Conservation (phyloP, 2,329 filamentous ascomycete species). For the Aspergillus hortae region DNA sequence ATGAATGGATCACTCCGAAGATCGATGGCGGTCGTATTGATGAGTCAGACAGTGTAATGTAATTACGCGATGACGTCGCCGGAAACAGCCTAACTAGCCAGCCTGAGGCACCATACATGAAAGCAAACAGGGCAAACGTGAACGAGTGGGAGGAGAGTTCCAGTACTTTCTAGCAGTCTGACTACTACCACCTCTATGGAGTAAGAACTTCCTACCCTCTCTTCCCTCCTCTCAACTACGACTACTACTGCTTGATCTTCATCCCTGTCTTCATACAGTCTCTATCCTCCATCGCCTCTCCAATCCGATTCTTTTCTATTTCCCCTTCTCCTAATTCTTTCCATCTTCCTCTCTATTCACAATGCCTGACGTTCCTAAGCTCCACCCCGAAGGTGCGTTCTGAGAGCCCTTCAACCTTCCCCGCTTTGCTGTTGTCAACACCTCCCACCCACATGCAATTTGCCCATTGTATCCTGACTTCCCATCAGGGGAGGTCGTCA, state of each 20-base stretch:
- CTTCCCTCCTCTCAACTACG: slow-evolving; percentile 2
- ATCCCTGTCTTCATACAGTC: slow-evolving; percentile 5
- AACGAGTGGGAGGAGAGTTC: slow-evolving; percentile 24
- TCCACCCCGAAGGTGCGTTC: slow-evolving; percentile 47
- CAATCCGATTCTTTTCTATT: background rate
- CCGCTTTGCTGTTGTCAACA: slow-evolving; percentile 22
- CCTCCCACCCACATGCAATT: slow-evolving; percentile 1
- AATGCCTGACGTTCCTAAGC: slow-evolving; percentile 27
- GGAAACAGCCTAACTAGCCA: background rate
- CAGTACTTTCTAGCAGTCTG: slow-evolving; percentile 39
- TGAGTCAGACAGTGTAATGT: background rate
- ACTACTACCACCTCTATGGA: slow-evolving; percentile 12
- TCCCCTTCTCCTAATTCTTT: slow-evolving; percentile 7
- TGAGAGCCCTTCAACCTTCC: slow-evolving; percentile 23
- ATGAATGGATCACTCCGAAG: background rate
- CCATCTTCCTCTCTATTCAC: slow-evolving; percentile 11
- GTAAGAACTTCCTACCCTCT: background rate
- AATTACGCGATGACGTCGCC: slow-evolving; percentile 7
- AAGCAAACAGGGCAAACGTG: slow-evolving; percentile 35
- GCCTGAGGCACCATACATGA: slow-evolving; percentile 18
- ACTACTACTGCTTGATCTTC: slow-evolving; percentile 8
- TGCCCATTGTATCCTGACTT: background rate
- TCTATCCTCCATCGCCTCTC: slow-evolving; percentile 1
- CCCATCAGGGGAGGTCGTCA: no score
- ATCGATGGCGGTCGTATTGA: background rate